A percentile compares a stretch with the other conserved stretches of the same genome.
These are phyloP conservation scores for Cercophora sp. DNA, from an alignment of 495 filamentous ascomycete species.

Conservation along the genomic window DNA sequence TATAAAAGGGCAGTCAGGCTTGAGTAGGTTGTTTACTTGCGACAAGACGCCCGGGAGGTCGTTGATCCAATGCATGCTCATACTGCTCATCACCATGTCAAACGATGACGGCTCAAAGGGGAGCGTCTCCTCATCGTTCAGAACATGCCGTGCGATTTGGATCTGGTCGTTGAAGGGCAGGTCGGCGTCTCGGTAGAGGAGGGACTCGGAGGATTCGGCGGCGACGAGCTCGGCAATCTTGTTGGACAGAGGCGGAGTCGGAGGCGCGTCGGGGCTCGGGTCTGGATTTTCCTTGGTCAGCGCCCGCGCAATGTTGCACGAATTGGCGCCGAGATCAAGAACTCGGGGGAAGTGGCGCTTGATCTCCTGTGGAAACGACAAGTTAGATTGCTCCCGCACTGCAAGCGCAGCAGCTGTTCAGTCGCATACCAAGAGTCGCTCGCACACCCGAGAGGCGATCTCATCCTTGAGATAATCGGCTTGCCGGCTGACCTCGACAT, in stretches of 20 bases:
- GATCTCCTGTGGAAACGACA: constrained; percentile 80
- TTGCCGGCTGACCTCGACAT: constrained; percentile 67
- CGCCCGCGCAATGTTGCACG: constrained; percentile 85
- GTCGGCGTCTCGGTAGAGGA: constrained; percentile 78
- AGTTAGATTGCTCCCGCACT: no score
- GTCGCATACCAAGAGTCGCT: constrained; percentile 80
- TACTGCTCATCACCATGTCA: constrained; percentile 80
- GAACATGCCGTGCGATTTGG: constrained; percentile 64
- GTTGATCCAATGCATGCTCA: constrained; percentile 97
- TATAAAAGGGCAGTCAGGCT: constrained; percentile 88
- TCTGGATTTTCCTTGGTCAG: constrained; percentile 67
- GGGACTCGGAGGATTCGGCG: constrained; percentile 70
- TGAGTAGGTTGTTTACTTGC: constrained; percentile 77
- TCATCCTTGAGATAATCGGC: constrained; percentile 93
- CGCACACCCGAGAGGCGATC: constrained; percentile 77
- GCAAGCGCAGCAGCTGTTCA: no score
- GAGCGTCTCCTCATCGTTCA: constrained; percentile 65
- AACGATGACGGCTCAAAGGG: constrained; percentile 76
- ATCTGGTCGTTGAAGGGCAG: constrained; percentile 77
- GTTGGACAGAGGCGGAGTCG: constrained; percentile 59
- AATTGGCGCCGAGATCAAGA: constrained; percentile 92
- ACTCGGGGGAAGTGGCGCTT: constrained; percentile 79
- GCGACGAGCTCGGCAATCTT: constrained; percentile 69
- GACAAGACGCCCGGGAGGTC: constrained; percentile 79
- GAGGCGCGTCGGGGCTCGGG: constrained; percentile 44